phyloP scores from a whole-genome alignment of 345 rosid genomes.

The Geranium brycei region DNA sequence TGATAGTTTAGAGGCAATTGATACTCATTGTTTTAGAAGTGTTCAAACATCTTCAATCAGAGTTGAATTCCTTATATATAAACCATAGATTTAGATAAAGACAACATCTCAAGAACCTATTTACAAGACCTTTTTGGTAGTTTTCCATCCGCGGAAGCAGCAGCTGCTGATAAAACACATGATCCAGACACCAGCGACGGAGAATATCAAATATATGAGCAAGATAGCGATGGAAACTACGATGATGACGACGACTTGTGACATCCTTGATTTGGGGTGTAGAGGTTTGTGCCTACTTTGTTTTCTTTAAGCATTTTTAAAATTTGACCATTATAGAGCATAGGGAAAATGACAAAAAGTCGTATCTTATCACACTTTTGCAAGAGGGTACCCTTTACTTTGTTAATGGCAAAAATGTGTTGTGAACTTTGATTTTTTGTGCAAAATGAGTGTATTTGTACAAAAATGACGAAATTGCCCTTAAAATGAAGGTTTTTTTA shows the following conservation, averaged over 20 bases:
- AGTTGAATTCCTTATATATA: constrained; percentile 32
- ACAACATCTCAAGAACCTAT: constrained; percentile 60
- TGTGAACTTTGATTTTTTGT: no score
- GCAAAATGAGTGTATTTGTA: no score
- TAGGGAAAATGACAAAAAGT: no score
- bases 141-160: constrained; percentile 40
- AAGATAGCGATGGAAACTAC: constrained; percentile 47
- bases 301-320: neutral
- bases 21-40: no score
- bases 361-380: no score
- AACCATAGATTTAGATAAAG: constrained; percentile 38
- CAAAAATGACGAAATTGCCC: no score
- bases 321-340: no score
- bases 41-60: no score
- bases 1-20: no score
- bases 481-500: no score
- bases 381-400: no score
- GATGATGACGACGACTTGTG: constrained; percentile 27
- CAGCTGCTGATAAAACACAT: constrained; percentile 17
- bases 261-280: constrained; percentile 3
- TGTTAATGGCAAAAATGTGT: no score
- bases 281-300: neutral
- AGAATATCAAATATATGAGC: constrained; percentile 76
- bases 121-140: constrained; percentile 82
- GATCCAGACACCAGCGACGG: constrained; percentile 39